A percentile compares a stretch with the other conserved stretches of the same genome.
These are phyloP conservation scores for Tardiomyces blankii DNA, from an alignment of 1,139 yeast species.

Conservation along the genomic window DNA sequence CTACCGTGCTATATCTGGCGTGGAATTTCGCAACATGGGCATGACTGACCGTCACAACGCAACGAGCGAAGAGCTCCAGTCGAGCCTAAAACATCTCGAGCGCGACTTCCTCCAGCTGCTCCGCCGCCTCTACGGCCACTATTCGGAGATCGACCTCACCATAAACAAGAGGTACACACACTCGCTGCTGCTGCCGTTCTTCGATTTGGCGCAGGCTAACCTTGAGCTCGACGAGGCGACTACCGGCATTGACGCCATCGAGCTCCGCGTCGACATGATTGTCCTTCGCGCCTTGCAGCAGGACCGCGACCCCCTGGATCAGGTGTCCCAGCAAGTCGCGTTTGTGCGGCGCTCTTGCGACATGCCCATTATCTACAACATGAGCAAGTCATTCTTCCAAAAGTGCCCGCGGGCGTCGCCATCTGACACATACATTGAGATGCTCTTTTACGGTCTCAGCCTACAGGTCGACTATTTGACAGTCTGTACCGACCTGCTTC, in stretches of 20 bases:
- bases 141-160: constrained; percentile 3
- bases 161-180: constrained; percentile 7
- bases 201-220: constrained; percentile 4
- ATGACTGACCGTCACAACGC: not conserved
- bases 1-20: constrained; percentile 10
- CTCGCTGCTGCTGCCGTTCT: constrained; percentile 11
- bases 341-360: constrained; percentile 6
- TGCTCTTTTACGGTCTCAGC: constrained; percentile 8
- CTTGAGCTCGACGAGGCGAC: constrained; percentile 9
- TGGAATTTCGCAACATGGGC: constrained; percentile 13
- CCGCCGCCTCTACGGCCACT: constrained; percentile 6
- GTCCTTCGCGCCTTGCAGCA: constrained; percentile 7
- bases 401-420: constrained; percentile 2
- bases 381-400: constrained; percentile 6
- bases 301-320: constrained; percentile 5
- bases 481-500: constrained; percentile 4
- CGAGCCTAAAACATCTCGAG: constrained; percentile 9
- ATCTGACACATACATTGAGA: constrained; percentile 5
- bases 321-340: constrained; percentile 9
- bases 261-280: constrained; percentile 9
- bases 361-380: constrained; percentile 10
- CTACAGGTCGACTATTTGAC: constrained; percentile 9
- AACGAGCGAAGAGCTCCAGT: constrained; percentile 1
- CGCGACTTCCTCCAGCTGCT: constrained; percentile 11
- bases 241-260: constrained; percentile 13